A percentile compares a stretch with the other conserved stretches of the same genome.
Conservation (phyloP, 345 rosid genomes). For the Streptanthus diversifolius region DNA sequence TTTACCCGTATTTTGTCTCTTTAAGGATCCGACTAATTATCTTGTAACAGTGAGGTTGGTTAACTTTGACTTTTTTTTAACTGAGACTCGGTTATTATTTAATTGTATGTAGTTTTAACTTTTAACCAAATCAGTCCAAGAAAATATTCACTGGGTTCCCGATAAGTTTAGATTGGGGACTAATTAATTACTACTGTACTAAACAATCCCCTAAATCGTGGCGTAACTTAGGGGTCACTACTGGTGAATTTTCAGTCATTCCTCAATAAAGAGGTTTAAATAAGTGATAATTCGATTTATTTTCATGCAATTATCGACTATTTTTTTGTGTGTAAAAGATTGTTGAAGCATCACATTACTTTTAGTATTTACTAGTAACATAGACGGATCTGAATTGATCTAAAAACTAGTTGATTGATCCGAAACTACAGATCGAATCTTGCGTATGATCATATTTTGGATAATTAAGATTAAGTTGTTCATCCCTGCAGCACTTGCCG, state of each 20-base stretch:
- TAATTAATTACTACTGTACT: not conserved
- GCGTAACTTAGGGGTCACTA: slow-evolving; percentile 17
- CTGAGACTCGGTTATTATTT: not conserved
- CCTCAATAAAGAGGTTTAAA: not conserved
- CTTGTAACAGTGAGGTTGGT: not conserved
- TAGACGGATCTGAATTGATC: not conserved
- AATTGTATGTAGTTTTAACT: not conserved
- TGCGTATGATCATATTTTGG: not conserved
- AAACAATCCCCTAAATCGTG: not conserved
- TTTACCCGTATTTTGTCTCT: not conserved
- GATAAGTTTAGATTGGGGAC: not conserved
- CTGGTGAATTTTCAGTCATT: not conserved
- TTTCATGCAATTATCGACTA: not conserved
- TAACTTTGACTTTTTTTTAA: not conserved
- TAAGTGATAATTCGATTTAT: not conserved
- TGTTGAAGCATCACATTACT: not conserved
- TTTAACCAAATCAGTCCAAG: not conserved
- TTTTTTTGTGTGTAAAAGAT: not conserved
- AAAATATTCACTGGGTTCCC: not conserved
- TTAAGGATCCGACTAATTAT: not conserved
- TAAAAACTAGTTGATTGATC: not conserved
- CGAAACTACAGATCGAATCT: not conserved
- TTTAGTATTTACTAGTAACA: not conserved
- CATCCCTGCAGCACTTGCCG: not conserved
- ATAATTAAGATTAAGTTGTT: not conserved